Evolutionary conservation across 495 filamentous ascomycete genomes (phyloP).

Genomic region (Cercophora samala): DNA sequence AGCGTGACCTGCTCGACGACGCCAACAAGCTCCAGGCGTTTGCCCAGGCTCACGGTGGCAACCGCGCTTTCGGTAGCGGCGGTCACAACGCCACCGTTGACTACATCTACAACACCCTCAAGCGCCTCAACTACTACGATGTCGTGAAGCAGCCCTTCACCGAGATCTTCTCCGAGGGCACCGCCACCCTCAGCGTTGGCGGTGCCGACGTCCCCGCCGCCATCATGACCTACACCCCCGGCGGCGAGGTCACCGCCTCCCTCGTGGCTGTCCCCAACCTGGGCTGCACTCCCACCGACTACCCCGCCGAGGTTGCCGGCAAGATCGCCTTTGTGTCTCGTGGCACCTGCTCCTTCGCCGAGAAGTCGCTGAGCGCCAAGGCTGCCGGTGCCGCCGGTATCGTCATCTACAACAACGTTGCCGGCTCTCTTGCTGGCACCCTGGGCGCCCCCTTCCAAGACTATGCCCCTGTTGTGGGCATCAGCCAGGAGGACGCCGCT

Average conservation of each 20-base stretch:
- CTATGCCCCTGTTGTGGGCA: slow-evolving; percentile 51
- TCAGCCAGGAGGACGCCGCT: slow-evolving; percentile 52
- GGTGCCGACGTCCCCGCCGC: slow-evolving; percentile 25
- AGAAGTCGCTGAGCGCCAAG: slow-evolving; percentile 59
- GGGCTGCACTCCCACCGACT: slow-evolving; percentile 57
- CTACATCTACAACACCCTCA: slow-evolving; percentile 55
- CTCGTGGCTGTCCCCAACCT: slow-evolving; percentile 51
- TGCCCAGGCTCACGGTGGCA: slow-evolving; percentile 36
- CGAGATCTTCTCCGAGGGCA: slow-evolving; percentile 34
- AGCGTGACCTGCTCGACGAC: slow-evolving; percentile 41
- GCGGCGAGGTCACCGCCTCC: slow-evolving; percentile 42
- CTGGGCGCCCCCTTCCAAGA: slow-evolving; percentile 50
- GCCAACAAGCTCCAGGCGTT: slow-evolving; percentile 45
- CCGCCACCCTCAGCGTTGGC: slow-evolving; percentile 37
- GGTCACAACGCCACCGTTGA: slow-evolving; percentile 65
- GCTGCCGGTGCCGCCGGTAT: slow-evolving; percentile 55
- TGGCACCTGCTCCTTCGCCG: slow-evolving; percentile 58
- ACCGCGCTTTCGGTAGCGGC: slow-evolving; percentile 57
- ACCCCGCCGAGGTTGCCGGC: slow-evolving; percentile 51
- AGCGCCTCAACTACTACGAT: slow-evolving; percentile 53
- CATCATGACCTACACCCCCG: slow-evolving; percentile 42
- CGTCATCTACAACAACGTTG: slow-evolving; percentile 65
- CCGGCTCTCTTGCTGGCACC: slow-evolving; percentile 51
- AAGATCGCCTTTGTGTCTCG: slow-evolving; percentile 62
- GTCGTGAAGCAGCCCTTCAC: slow-evolving; percentile 57